A percentile compares a stretch with the other conserved stretches of the same genome.
phyloP scores from a whole-genome alignment of 2,329 filamentous ascomycete genomes.

The Coniella lustricola region DNA sequence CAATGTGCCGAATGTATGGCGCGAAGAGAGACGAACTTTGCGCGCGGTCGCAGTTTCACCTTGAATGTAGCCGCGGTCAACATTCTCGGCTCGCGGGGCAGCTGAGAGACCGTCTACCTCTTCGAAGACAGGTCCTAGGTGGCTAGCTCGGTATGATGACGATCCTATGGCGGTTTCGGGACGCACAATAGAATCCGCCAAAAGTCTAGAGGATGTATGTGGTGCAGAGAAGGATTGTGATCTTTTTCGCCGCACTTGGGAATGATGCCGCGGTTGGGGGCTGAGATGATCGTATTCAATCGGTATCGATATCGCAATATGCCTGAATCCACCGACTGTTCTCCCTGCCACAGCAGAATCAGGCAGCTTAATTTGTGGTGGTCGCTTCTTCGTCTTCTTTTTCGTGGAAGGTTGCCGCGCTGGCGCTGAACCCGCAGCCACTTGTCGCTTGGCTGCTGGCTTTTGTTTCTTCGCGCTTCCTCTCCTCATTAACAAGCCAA shows the following conservation, averaged over 20 bases:
- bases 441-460: slow-evolving; percentile 12
- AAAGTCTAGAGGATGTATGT: background rate
- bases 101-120: slow-evolving; percentile 24
- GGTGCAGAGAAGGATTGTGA: slow-evolving; percentile 1
- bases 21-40: slow-evolving; percentile 7
- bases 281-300: slow-evolving; percentile 40
- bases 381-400: slow-evolving; percentile 15
- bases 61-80: slow-evolving; percentile 12
- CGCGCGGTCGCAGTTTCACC: slow-evolving; percentile 25
- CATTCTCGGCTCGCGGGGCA: slow-evolving; percentile 2
- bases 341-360: slow-evolving; percentile 49
- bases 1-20: slow-evolving; percentile 10
- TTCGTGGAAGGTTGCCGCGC: background rate
- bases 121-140: slow-evolving; percentile 31
- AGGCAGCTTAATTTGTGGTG: slow-evolving; percentile 35
- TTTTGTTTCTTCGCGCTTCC: slow-evolving; percentile 29
- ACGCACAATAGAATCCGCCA: slow-evolving; percentile 1
- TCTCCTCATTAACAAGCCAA: slow-evolving; percentile 30
- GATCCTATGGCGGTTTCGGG: slow-evolving; percentile 9
- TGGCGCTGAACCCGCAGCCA: background rate
- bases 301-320: slow-evolving; percentile 57
- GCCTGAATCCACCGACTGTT: slow-evolving; percentile 45
- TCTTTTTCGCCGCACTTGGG: background rate
- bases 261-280: slow-evolving; percentile 21
- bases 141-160: slow-evolving; percentile 9